phyloP scores from a whole-genome alignment of 768 basidiomycete genomes.

The Tylopilus rubrobrunneus region DNA sequence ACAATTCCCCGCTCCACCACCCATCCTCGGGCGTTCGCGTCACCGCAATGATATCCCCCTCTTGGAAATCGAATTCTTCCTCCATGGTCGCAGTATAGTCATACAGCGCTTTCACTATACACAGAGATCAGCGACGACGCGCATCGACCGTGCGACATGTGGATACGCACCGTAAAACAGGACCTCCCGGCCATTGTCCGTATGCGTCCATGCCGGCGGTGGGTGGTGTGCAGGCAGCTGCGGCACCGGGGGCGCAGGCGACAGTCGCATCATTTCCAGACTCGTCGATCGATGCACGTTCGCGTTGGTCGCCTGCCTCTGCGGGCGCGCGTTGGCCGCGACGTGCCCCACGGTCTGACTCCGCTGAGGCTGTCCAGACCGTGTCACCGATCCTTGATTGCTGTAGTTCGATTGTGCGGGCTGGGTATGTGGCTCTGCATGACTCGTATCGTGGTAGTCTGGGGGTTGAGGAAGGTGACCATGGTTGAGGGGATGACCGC shows the following conservation, averaged over 20 bases:
- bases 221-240: constrained; percentile 29
- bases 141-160: too few species aligned
- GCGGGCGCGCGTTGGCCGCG: constrained; percentile 32
- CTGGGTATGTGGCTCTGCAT: constrained; percentile 14
- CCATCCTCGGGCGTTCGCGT: constrained; percentile 93
- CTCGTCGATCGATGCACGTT: constrained; percentile 40
- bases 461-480: constrained; percentile 21
- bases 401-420: constrained; percentile 4
- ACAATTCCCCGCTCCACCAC: constrained; percentile 92
- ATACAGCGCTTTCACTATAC: constrained; percentile 79
- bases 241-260: constrained; percentile 33
- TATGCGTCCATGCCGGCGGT: constrained; percentile 48
- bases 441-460: constrained; percentile 16
- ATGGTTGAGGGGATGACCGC: constrained; percentile 3
- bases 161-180: too few species aligned
- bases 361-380: constrained; percentile 4
- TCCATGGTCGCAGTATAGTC: constrained; percentile 82
- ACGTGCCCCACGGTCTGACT: constrained; percentile 25
- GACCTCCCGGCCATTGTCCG: too few species aligned
- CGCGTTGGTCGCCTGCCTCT: constrained; percentile 23
- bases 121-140: too few species aligned
- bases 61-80: constrained; percentile 95
- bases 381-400: constrained; percentile 1
- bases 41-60: constrained; percentile 93
- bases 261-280: constrained; percentile 42